Evolutionary conservation across 2,329 filamentous ascomycete species (phyloP).

Genomic region (Colletotrichum cuscutae): DNA sequence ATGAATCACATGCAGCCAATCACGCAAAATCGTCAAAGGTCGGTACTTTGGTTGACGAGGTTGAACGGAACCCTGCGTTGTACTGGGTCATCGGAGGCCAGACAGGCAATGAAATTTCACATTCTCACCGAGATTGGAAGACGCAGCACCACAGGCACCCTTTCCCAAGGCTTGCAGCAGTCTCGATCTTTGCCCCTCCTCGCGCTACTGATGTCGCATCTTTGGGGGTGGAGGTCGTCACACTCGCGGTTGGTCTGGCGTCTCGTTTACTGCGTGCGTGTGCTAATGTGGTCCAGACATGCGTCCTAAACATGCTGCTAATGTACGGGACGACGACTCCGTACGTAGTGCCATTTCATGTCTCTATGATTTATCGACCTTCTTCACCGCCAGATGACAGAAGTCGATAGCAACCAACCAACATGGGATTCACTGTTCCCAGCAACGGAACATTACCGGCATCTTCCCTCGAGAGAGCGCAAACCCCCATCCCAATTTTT

Average conservation of each 20-base stretch:
- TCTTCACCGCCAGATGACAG: conserved; percentile 27
- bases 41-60: background rate
- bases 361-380: background rate
- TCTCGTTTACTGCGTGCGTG: background rate
- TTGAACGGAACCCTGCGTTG: background rate
- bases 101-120: background rate
- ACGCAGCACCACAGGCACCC: background rate
- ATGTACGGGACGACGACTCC: conserved; percentile 13
- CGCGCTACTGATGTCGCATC: background rate
- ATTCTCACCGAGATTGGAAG: background rate
- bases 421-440: background rate
- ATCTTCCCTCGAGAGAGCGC: background rate
- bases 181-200: background rate
- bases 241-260: conserved; percentile 3
- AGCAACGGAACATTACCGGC: conserved; percentile 4
- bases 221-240: background rate
- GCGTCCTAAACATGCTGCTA: conserved; percentile 11
- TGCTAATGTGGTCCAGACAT: conserved; percentile 6
- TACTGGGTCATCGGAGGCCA: background rate
- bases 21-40: background rate
- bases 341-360: background rate
- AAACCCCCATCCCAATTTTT: background rate
- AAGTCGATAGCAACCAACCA: conserved; percentile 8
- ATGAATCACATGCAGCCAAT: conserved; percentile 14
- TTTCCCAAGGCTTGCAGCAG: background rate